These are phyloP conservation scores for Ceratobasidium theobromae DNA, from an alignment of 1,284 basidiomycete species.

Conservation along the genomic window DNA sequence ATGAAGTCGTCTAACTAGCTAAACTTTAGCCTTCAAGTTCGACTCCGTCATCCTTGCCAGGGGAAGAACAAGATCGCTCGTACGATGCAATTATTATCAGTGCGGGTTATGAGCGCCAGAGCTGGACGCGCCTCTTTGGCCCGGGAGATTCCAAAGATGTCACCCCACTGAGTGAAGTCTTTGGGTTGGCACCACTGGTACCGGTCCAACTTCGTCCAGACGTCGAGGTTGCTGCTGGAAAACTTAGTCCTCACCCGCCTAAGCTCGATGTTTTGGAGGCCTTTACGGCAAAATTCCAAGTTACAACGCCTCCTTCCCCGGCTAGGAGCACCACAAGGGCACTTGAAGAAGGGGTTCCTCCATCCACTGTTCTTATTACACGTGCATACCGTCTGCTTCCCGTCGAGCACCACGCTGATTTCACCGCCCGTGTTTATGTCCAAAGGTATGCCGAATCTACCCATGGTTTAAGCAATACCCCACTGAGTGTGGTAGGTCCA, in stretches of 20 bases:
- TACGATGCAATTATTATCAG: slow-evolving; percentile 60
- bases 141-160: slow-evolving; percentile 2
- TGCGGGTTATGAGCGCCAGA: slow-evolving; percentile 58
- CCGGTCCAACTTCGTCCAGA: slow-evolving; percentile 13
- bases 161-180: slow-evolving; percentile 16
- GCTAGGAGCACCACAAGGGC: slow-evolving; percentile 1
- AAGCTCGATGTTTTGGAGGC: slow-evolving; percentile 5
- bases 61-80: slow-evolving; percentile 34
- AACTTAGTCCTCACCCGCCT: not conserved
- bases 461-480: slow-evolving; percentile 59
- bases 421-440: slow-evolving; percentile 53
- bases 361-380: slow-evolving; percentile 17
- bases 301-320: slow-evolving; percentile 19
- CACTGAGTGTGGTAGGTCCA: slow-evolving; percentile 55
- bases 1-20: slow-evolving; percentile 3
- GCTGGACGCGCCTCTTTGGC: slow-evolving; percentile 49
- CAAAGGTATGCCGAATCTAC: slow-evolving; percentile 60
- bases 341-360: slow-evolving; percentile 12
- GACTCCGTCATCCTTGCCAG: slow-evolving; percentile 12
- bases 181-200: slow-evolving; percentile 19
- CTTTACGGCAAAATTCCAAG: slow-evolving; percentile 3
- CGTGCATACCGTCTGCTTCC: slow-evolving; percentile 49
- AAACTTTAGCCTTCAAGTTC: not conserved
- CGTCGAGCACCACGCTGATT: slow-evolving; percentile 37
- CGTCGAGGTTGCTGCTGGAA: not conserved